Base-by-base conservation (phyloP, 768 basidiomycete genomes). In the Harrya chromipes region DNA sequence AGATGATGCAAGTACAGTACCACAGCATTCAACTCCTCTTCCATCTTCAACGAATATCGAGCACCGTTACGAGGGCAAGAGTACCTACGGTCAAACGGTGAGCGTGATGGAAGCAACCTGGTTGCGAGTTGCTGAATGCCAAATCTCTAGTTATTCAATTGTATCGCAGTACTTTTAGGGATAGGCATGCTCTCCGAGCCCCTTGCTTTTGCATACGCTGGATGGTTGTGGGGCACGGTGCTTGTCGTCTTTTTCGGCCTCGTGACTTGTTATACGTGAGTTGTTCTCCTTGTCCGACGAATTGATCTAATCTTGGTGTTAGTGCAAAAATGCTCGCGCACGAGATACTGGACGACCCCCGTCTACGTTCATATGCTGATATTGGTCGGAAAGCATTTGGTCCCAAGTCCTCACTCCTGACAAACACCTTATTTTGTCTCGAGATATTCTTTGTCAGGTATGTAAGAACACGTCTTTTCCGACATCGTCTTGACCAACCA, bases 361-460 rank as follows among this genome's bases (percentile, higher is more conserved):
- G 74, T 6, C 60, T 94, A 26, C 79, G 80, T 21, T 91, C 93
- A 6, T 97, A 97, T 64, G 80, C 90, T 4, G 94, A 97, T 61
- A 88, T 97, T 53, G 92, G 88, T 23, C 77, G 81, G 50, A 91
- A 88, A 61, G 93, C 94, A 1, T 95, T 94, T 67, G 94, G 94
- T 1, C 75, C 78, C 8, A 76, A 75, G 39, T 86, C 85, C 0
- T 83, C 79, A 26, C 70, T 81, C 1, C 57, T 86, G 23, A 85
- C 89, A 45, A 83, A 81, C 54, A 46, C 76, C 7, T 74, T 95
- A 55, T 95, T 97, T 65, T 92, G 90, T 56, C 72, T 94, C 9
- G 94, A 97, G 66, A 66, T 93, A 8, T 94, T 95, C 63, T 82
- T 90, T 33, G 77, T 95, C 21, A 81, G 85, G 88, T 87, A 46